Evolutionary conservation across 2,329 filamentous ascomycete species (phyloP), one percentile per base, ranked within the genome.

Genomic region (Colletotrichum gloeosporioides): DNA sequence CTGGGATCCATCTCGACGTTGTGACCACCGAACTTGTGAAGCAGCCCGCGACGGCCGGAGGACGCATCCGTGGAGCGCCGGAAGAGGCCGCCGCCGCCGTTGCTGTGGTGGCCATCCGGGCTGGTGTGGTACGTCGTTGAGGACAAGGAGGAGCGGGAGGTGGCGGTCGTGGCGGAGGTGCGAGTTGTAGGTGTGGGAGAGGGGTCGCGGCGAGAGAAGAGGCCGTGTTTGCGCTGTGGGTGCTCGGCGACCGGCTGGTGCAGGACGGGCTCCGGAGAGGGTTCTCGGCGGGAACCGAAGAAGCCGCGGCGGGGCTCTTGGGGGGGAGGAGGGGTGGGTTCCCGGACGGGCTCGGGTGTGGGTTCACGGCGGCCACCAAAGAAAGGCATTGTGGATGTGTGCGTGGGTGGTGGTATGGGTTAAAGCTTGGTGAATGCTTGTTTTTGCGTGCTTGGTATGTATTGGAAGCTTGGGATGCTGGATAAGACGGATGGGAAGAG

Each of bases 1-100:
- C 87, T 90, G 0, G 92, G 91, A 83, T 95, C 93, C 77, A 92
- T 88, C 62, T 89, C 86, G 34, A 84, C 80, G 78, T 59, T 75
- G 78, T 84, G 86, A 78, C 90, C 86, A 73, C 88, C 86, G 73
- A 89, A 86, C 68, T 83, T 84, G 61, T 87, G 86, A 39, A 90
- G 82, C 8, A 89, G 83, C 57, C 87, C 84, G 73, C 85, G 81
- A 71, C 82, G 82, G 64, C 78, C 81, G 78, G 81, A 78, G 73
- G 78, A 80, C 57, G 78, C 77, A 29, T 83, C 80, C 25, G 80
- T 82, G 12, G 79, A 81, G 36, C 79, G 78, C 67, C 80, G 80
- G 75, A 80, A 80, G 67, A 83, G 68, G 61, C 80, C 80, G 49
- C 78, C 73, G 63, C 57, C 71, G 55, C 75, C 72, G 15, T 78